phyloP scores from a whole-genome alignment of 1,284 basidiomycete species.

The Cryptococcus neoformans region DNA sequence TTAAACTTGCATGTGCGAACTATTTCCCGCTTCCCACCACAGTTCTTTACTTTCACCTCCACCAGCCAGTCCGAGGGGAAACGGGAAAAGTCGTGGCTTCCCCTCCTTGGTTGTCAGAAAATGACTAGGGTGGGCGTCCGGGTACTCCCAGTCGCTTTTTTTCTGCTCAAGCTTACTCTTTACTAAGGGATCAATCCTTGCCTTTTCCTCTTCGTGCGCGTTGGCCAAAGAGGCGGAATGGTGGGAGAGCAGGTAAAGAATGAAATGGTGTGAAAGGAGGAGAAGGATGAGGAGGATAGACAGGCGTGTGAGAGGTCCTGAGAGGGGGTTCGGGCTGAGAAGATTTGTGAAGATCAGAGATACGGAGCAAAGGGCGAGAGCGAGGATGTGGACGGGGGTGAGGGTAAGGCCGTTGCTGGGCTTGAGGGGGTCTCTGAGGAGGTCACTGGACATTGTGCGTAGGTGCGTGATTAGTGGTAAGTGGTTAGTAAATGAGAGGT shows the following conservation, averaged over 20 bases:
- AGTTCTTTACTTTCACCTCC: conserved; percentile 20
- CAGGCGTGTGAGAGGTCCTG: conserved; percentile 21
- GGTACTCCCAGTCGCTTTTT: conserved; percentile 27
- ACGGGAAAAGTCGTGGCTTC: conserved; percentile 38
- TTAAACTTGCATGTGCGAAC: conserved; percentile 33
- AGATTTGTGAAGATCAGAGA: conserved; percentile 21
- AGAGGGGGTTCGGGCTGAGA: conserved; percentile 13
- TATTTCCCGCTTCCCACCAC: conserved; percentile 43
- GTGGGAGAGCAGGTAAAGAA: conserved; percentile 6
- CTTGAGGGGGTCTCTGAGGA: conserved; percentile 6
- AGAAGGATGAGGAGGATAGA: conserved; percentile 24
- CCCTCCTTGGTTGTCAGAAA: conserved; percentile 36
- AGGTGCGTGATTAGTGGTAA: too few relatives aligned
- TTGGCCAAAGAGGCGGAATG: conserved; percentile 3
- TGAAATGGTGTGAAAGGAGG: conserved; percentile 18
- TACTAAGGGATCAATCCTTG: conserved; percentile 11
- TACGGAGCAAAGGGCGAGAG: conserved; percentile 19
- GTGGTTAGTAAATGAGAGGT: too few relatives aligned
- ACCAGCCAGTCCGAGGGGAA: conserved; percentile 37
- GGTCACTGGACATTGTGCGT: too few relatives aligned
- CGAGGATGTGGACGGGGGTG: conserved; percentile 34
- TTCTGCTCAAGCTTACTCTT: conserved; percentile 16
- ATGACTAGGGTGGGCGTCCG: conserved; percentile 26
- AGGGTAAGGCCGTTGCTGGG: conserved; percentile 12
- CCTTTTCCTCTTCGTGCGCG: conserved; percentile 2